Evolutionary conservation across 306 rosid species (phyloP).

Genomic region (Fagus sylvatica): DNA sequence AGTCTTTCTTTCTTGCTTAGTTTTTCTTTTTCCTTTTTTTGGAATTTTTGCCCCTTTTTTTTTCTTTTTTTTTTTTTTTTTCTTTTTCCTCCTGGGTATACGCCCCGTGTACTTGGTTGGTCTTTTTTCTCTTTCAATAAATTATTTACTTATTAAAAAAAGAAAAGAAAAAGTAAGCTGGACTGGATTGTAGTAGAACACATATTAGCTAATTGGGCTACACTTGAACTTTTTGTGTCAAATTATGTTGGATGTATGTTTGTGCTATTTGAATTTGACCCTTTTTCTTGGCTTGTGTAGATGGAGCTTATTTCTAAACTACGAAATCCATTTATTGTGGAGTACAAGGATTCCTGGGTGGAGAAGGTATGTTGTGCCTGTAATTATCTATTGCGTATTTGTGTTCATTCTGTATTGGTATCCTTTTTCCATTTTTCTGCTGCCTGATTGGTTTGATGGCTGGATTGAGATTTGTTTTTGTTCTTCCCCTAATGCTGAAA

Average conservation of each 20-base stretch:
- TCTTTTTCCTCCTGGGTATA: too few relatives aligned
- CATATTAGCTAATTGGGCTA: neutral
- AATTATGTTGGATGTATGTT: conserved; percentile 16
- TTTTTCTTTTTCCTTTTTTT: too few relatives aligned
- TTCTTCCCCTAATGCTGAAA: neutral
- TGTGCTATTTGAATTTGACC: neutral
- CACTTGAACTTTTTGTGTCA: conserved; percentile 15
- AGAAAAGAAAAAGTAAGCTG: neutral
- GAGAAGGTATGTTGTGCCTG: conserved; percentile 65
- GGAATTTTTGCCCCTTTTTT: too few relatives aligned
- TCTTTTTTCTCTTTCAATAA: too few relatives aligned
- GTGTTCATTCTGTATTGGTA: neutral
- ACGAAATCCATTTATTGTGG: conserved; percentile 91
- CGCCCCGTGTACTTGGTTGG: too few relatives aligned
- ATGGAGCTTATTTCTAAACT: conserved; percentile 95
- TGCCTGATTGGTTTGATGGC: neutral
- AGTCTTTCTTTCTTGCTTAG: too few relatives aligned
- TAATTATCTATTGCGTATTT: neutral
- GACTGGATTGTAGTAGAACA: neutral
- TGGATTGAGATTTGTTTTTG: neutral
- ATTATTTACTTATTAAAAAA: too few relatives aligned
- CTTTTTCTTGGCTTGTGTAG: conserved; percentile 39
- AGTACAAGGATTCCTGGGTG: conserved; percentile 99
- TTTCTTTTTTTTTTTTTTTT: too few relatives aligned
- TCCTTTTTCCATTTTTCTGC: neutral